These are phyloP conservation scores for Candida krabiensis DNA, from an alignment of 805 yeast species.

Conservation along the genomic window DNA sequence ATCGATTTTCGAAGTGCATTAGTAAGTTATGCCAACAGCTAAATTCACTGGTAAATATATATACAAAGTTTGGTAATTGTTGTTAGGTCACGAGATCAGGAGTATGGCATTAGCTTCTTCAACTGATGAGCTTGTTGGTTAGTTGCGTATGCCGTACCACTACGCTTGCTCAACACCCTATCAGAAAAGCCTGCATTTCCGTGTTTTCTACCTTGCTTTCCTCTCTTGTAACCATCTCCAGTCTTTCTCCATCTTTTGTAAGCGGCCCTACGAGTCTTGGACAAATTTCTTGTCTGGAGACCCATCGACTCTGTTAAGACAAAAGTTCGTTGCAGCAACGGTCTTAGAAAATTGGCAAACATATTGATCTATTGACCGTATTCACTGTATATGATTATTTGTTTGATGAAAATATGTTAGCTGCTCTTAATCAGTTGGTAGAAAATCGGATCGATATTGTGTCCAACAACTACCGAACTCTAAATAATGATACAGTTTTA, in stretches of 20 bases:
- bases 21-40: too few relatives aligned
- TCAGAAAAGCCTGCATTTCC: constrained; percentile 89
- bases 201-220: constrained; percentile 83
- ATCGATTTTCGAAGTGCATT: too few relatives aligned
- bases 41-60: too few relatives aligned
- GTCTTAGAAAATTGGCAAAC: constrained; percentile 15
- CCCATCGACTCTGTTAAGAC: background rate
- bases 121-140: constrained; percentile 59
- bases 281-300: constrained; percentile 32
- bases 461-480: too few relatives aligned
- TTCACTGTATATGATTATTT: too few relatives aligned
- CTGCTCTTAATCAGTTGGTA: constrained; percentile 5
- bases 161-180: constrained; percentile 55
- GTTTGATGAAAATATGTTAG: too few relatives aligned
- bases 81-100: too few relatives aligned
- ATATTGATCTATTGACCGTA: constrained; percentile 4
- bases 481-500: too few relatives aligned
- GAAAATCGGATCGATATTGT: too few relatives aligned
- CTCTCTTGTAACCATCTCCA: constrained; percentile 66
- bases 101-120: constrained; percentile 52
- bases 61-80: constrained; percentile 6
- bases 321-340: constrained; percentile 11
- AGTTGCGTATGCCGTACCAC: constrained; percentile 56
- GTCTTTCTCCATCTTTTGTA: constrained; percentile 84
- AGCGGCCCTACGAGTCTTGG: constrained; percentile 84